Evolutionary conservation across 2,329 filamentous ascomycete species (phyloP), one percentile per base, ranked within the genome.

Genomic region (Ophiostoma populinum): DNA sequence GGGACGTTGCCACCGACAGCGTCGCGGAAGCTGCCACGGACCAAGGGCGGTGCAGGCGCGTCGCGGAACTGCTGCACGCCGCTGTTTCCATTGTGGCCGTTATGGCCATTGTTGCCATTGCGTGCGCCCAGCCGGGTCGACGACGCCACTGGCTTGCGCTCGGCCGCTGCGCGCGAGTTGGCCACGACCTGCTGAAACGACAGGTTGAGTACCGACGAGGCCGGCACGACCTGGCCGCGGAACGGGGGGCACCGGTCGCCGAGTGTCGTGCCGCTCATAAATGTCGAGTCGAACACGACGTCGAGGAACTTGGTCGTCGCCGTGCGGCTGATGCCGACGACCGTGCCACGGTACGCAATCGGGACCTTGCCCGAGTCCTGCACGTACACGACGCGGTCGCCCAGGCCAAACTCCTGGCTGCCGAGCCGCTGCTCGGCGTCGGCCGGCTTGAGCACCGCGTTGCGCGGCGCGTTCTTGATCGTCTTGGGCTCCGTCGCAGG

Each of bases 251-350:
- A 93, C 40, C 90, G 77, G 38, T 86, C 85, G 40, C 82, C 80
- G 12, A 98, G 67, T 1, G 81, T 90, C 2, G 86, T 94, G 42
- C 90, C 90, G 50, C 85, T 92, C 86, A 98, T 95, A 56, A 98
- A 98, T 0, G 83, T 80, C 10, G 73, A 71, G 52, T 98, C 92
- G 56, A 93, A 98, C 7, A 98, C 76, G 38, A 95, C 71, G 52
- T 98, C 90, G 24, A 98, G 65, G 39, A 94, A 66, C 31, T 81
- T 70, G 18, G 77, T 78, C 37, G 81, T 80, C 15, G 85, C 68
- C 20, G 86, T 94, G 37, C 82, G 78, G 41, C 85, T 94, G 51
- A 94, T 79, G 24, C 90, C 90, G 38, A 92, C 78, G n/a, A 98
- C 82, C 2, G 90, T 95, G 47, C 92, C 90, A 36, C 79, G 74